Conservation (phyloP, 495 filamentous ascomycete genomes). For the Penicilliopsis zonata region DNA sequence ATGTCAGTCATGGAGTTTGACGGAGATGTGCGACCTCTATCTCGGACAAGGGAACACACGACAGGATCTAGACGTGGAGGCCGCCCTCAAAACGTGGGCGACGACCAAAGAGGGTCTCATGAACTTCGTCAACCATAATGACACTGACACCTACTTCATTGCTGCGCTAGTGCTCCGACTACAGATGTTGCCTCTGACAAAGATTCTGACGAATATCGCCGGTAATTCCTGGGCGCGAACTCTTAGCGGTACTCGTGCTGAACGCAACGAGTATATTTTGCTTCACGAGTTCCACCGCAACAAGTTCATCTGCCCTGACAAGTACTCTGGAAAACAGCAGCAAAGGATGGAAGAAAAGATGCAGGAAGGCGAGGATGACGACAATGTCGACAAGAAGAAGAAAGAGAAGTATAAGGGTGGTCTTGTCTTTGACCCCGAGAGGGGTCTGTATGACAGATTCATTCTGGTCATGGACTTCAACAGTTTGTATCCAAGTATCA, state of each 20-base stretch:
- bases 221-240: slow-evolving; percentile 98
- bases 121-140: slow-evolving; percentile 85
- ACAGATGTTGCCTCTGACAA: slow-evolving; percentile 88
- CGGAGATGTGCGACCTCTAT: slow-evolving; percentile 91
- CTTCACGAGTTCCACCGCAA: slow-evolving; percentile 92
- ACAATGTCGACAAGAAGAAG: slow-evolving; percentile 84
- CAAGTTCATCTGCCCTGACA: slow-evolving; percentile 96
- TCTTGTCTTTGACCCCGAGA: slow-evolving; percentile 95
- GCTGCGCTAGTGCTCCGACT: slow-evolving; percentile 75
- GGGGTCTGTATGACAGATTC: slow-evolving; percentile 91
- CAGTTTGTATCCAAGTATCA: slow-evolving; percentile 96
- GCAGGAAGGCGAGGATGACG: slow-evolving; percentile 54
- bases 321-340: slow-evolving; percentile 58
- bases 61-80: slow-evolving; percentile 77
- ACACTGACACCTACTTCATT: slow-evolving; percentile 92
- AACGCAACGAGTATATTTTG: slow-evolving; percentile 98
- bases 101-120: slow-evolving; percentile 72
- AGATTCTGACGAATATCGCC: slow-evolving; percentile 89
- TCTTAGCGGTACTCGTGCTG: slow-evolving; percentile 85
- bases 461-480: slow-evolving; percentile 99
- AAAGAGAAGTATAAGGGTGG: slow-evolving; percentile 99
- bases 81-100: slow-evolving; percentile 79
- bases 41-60: slow-evolving; percentile 56
- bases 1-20: slow-evolving; percentile 95
- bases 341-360: slow-evolving; percentile 54